Evolutionary conservation across 2,329 filamentous ascomycete species (phyloP), one percentile per base, ranked within the genome.

Genomic region (Tolypocladium cylindrosporum): DNA sequence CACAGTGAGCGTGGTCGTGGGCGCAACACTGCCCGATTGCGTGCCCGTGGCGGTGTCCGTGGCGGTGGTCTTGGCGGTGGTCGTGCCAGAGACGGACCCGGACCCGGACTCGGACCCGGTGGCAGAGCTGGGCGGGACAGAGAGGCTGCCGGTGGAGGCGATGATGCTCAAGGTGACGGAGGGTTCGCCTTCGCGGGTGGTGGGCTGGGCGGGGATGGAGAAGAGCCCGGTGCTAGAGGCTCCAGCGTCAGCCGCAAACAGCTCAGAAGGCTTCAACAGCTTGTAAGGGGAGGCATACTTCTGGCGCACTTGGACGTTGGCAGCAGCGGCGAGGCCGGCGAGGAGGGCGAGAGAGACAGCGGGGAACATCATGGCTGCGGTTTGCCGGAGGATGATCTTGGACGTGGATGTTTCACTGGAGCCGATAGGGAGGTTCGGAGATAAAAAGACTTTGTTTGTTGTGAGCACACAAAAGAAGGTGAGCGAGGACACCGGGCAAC

Each of bases 141-240:
- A 34, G 14, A 42, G 24, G 54, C 24, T 27, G 31, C 31, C 34
- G 41, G 55, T 39, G 34, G 16, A 19, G n/a, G 58, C 16, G 48
- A 48, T 37, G 48, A 39, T 14, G 53, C 34, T 34, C 43, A 36
- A 9, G 43, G 36, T 24, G 11, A 45, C 4, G 50, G 21, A 9
- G 2, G 36, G 34, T 1, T 40, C n/a, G 21, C 37, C 52, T n/a
- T 54, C 52, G 37, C 52, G 36, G 11, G 34, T 37, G n/a, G 14
- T 56, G 37, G 57, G 58, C 43, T 60, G 55, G 55, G 50, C 45
- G 2, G 60, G 60, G 6, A 56, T 58, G 27, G 61, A 61, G 56
- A 61, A 58, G 27, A 54, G 59, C 9, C 11, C 34, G 41, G 43
- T 54, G 50, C 39, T 57, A 56, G 16, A 14, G 13, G 19, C 9